Evolutionary conservation across 345 rosid species (phyloP), one percentile per base, ranked within the genome.

Genomic region (Salix brachista): DNA sequence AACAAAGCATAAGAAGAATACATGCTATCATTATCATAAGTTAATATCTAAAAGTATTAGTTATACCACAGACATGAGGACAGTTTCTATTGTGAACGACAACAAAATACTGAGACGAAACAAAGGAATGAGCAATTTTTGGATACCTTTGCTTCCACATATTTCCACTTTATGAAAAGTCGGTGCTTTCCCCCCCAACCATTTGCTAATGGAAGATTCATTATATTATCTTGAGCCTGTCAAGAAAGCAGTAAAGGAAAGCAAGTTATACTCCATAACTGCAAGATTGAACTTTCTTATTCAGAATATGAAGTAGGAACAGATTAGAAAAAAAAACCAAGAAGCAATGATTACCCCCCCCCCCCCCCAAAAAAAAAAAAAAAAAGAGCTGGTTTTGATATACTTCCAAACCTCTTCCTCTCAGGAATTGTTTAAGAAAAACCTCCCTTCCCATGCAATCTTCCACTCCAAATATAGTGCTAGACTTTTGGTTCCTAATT

Each of bases 181-280:
- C 76, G 85, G 84, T 96, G 99, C 83, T 96, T 96, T 80, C 88
- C 95, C 52, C 98, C 99, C 98, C 99, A 96, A n/a, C 94, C 97
- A 86, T 89, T 92, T 75, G 92, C 80, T 78, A 96, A 80, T 21
- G 90, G 96, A 87, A 92, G 97, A 86, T 89, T 94, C 93, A 88
- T 89, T 16, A 92, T 76, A 83, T 92, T 92, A 85, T 96, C 99
- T 81, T 92, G 97, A 79, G 99, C 98, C 99, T 96, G 88, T 82
- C 77, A 85, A 79, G 71, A 66, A 85, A 64, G 74, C 3, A 34
- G 58, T 67, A 68, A 46, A n/a, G 6, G 54, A 76, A 72, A 54
- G 44, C 71, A 54, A 42, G 75, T 62, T 72, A 42, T 76, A 19
- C 67, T 80, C 80, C 60, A 81, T 76, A 39, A 65, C 71, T 50